Conservation (phyloP, 495 filamentous ascomycete genomes). For the Haplographium delicatum region DNA sequence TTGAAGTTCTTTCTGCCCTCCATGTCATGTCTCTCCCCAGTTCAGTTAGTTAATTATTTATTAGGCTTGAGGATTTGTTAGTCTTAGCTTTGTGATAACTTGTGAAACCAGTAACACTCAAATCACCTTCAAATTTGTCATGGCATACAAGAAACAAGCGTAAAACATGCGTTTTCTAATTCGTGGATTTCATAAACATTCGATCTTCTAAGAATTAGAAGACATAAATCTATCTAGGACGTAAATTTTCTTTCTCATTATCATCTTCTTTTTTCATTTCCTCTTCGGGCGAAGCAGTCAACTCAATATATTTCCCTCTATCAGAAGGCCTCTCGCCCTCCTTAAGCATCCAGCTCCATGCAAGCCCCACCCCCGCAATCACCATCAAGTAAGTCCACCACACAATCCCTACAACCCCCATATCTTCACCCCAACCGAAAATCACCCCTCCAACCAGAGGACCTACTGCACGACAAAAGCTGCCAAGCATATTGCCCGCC, state of each 20-base stretch:
- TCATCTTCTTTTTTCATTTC: neutral
- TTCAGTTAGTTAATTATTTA: too few species aligned
- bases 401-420: conserved; percentile 61
- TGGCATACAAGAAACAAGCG: too few species aligned
- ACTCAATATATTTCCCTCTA: neutral
- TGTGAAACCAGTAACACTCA: too few species aligned
- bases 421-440: conserved; percentile 56
- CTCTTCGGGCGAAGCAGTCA: neutral
- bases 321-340: conserved; percentile 38
- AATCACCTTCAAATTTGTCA: too few species aligned
- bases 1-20: too few species aligned
- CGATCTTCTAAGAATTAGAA: too few species aligned
- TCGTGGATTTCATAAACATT: too few species aligned
- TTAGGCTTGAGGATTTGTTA: too few species aligned
- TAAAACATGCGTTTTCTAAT: too few species aligned
- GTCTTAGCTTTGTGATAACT: too few species aligned
- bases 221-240: neutral
- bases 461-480: conserved; percentile 56
- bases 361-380: conserved; percentile 45
- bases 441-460: conserved; percentile 61
- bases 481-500: conserved; percentile 57
- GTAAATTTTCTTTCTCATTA: neutral
- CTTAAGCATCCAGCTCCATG: conserved; percentile 45
- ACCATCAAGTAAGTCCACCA: conserved; percentile 56
- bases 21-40: too few species aligned